Evolutionary conservation across 1,284 basidiomycete species (phyloP), one percentile per base, ranked within the genome.

Genomic region (Athelia sp.): DNA sequence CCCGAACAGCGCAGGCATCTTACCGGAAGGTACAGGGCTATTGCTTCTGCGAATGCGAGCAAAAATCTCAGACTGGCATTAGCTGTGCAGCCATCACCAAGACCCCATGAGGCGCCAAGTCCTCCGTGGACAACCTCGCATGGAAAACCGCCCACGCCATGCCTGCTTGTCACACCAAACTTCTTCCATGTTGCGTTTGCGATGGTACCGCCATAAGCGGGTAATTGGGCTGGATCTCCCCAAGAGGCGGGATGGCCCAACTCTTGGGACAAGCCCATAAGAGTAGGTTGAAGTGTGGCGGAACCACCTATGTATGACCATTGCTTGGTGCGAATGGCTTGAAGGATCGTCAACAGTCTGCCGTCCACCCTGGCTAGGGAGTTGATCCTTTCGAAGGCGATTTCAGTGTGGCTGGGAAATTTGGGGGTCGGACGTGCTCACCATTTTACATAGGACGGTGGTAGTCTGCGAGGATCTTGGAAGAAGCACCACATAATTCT

Each of bases 401-500:
- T 22, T 18, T 34, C 46, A n/a, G 9, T 26, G 40, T 40, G 13
- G 46, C 17, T 13, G 40, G n/a, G n/a, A n/a, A n/a, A n/a, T n/a
- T n/a, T n/a, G n/a, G n/a, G n/a, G n/a, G n/a, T n/a, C 4, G 4
- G 19, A n/a, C 6, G 15, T 6, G 36, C 19, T 9, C 19, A 40
- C 36, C 87, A 90, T 66, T 79, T 85, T 26, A 85, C 79, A 58
- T 90, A 90, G 2, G 85, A 82, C 44, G 65, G 69, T 23, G 87
- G 87, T 36, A 90, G 72, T 52, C 87, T 89, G 55, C 79, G 69
- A 4, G 86, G 84, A 56, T 81, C 70, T 58, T 90, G 90, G 62
- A 87, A 83, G 64, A 85, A 90, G 59, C 86, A 89, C 87, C 86
- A 90, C 86, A 90, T 89, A 47, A 90, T 88, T 58, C 87, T 88